These are phyloP conservation scores for Plectosphaerella sp. DNA, from an alignment of 2,329 filamentous ascomycete genomes.

Conservation along the genomic window DNA sequence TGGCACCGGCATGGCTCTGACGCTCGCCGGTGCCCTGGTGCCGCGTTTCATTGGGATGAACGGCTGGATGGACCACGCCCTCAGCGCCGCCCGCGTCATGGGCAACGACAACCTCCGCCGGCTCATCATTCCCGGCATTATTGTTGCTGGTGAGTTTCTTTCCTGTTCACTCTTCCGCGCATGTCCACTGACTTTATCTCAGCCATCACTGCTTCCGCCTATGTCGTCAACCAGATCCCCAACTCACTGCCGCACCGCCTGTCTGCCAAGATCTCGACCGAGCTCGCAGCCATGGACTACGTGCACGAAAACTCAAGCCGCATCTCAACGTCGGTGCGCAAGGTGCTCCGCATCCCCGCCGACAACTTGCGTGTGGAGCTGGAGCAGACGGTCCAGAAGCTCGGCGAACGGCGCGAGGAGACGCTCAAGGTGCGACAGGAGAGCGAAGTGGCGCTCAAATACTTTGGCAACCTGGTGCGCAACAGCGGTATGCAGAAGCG, in stretches of 20 bases:
- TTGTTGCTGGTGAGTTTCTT: conserved; percentile 67
- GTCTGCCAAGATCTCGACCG: conserved; percentile 75
- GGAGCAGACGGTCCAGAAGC: conserved; percentile 79
- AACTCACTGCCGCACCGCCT: conserved; percentile 83
- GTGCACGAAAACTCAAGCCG: conserved; percentile 83
- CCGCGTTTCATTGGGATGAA: conserved; percentile 76
- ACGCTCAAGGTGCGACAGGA: conserved; percentile 77
- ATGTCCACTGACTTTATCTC: conserved; percentile 24
- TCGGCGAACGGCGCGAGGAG: conserved; percentile 73
- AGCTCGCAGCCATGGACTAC: conserved; percentile 82
- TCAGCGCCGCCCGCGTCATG: conserved; percentile 76
- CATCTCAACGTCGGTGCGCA: conserved; percentile 80
- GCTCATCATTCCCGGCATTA: conserved; percentile 74
- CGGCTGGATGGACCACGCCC: conserved; percentile 83
- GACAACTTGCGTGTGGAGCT: conserved; percentile 81
- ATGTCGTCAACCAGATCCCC: conserved; percentile 82
- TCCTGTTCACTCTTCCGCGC: background rate
- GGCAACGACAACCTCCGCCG: conserved; percentile 77
- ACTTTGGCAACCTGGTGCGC: conserved; percentile 81
- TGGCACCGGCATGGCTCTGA: conserved; percentile 91
- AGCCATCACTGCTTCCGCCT: conserved; percentile 73
- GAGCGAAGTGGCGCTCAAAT: conserved; percentile 82
- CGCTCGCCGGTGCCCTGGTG: conserved; percentile 80
- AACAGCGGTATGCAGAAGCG: conserved; percentile 50
- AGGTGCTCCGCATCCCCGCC: conserved; percentile 82